These are phyloP conservation scores for Glomus cerebriforme DNA, from an alignment of 192 early-diverging fungal genomes.

Conservation along the genomic window DNA sequence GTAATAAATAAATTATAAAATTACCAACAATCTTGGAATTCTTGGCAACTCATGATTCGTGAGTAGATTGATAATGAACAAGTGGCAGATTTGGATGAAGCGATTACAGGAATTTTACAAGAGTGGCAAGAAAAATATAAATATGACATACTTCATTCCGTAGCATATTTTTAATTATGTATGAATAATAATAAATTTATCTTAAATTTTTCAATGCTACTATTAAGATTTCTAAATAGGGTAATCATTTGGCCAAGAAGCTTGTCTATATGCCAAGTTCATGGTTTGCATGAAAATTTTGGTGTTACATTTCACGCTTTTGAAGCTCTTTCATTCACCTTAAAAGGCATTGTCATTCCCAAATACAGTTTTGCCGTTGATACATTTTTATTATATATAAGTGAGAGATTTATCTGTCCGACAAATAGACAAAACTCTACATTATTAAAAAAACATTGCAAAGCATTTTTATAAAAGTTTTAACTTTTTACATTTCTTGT, in stretches of 20 bases:
- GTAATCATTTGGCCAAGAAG: too few species aligned
- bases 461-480: too few species aligned
- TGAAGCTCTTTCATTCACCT: background rate
- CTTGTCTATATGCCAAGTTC: background rate
- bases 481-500: too few species aligned
- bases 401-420: background rate
- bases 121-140: constrained; percentile 42
- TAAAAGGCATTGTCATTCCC: background rate
- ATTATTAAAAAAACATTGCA: background rate
- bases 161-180: constrained; percentile 29
- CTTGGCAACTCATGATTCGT: constrained; percentile 26
- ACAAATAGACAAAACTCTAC: background rate
- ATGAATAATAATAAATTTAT: background rate
- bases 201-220: too few species aligned
- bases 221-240: too few species aligned
- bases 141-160: constrained; percentile 23
- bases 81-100: constrained; percentile 78
- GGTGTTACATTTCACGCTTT: background rate
- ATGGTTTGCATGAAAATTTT: background rate
- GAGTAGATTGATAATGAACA: constrained; percentile 58
- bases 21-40: too few species aligned
- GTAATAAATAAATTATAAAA: too few species aligned
- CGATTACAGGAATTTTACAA: constrained; percentile 81
- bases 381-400: background rate
- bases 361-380: background rate